Conservation (phyloP, 2,329 filamentous ascomycete species). For the Cercospora sp. region DNA sequence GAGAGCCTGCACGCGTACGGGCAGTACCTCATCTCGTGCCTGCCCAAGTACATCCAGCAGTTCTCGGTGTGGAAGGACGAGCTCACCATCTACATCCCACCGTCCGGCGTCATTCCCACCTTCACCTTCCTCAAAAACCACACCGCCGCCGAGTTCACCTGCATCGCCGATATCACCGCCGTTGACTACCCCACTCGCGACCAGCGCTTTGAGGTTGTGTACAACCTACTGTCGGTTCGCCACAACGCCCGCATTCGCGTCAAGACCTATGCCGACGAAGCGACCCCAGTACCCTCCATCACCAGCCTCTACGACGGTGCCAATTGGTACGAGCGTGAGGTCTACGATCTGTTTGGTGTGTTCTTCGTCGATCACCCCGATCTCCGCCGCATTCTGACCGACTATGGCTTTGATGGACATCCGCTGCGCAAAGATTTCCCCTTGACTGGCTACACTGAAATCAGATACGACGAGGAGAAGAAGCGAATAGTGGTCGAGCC, state of each 20-base stretch:
- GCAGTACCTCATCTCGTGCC: conserved; percentile 91
- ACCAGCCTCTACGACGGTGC: conserved; percentile 87
- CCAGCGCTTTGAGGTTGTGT: conserved; percentile 95
- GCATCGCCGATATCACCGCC: conserved; percentile 86
- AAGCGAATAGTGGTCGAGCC: conserved; percentile 99
- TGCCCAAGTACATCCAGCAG: conserved; percentile 98
- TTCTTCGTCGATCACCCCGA: conserved; percentile 97
- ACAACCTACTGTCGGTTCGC: conserved; percentile 92
- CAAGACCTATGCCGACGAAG: conserved; percentile 98
- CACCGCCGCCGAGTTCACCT: conserved; percentile 94
- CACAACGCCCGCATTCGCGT: conserved; percentile 96
- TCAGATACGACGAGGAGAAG: conserved; percentile 98
- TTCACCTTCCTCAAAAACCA: conserved; percentile 97
- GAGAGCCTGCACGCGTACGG: conserved; percentile 91
- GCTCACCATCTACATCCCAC: conserved; percentile 73
- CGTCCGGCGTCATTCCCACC: conserved; percentile 83
- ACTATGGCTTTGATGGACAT: conserved; percentile 98
- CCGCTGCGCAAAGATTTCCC: conserved; percentile 98
- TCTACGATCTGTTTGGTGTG: conserved; percentile 95
- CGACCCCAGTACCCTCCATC: conserved; percentile 86
- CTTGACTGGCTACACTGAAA: conserved; percentile 95
- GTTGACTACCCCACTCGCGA: conserved; percentile 95
- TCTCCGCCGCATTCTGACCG: conserved; percentile 95
- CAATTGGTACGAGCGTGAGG: conserved; percentile 98
- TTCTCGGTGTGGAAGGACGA: conserved; percentile 99